Conservation (phyloP, 1,284 basidiomycete species). For the Naganishia sp. region DNA sequence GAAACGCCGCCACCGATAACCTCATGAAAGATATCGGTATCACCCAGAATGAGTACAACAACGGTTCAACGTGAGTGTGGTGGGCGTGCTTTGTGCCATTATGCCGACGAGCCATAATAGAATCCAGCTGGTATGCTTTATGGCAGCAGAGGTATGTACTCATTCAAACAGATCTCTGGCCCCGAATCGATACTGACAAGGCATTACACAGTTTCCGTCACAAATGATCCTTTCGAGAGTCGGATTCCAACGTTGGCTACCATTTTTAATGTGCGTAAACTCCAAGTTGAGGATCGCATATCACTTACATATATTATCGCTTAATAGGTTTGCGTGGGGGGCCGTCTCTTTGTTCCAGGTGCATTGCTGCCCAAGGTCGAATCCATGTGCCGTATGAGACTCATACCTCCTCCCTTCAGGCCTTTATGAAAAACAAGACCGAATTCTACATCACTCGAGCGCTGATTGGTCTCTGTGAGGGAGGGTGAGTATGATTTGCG, state of each 20-base stretch:
- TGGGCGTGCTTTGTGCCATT: no score
- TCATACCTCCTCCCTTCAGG: not conserved
- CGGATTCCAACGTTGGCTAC: conserved; percentile 32
- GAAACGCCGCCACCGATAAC: conserved; percentile 44
- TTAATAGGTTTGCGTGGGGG: conserved; percentile 30
- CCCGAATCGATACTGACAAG: not conserved
- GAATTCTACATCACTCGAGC: conserved; percentile 48
- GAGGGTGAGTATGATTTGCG: not conserved
- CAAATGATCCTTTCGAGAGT: conserved; percentile 40
- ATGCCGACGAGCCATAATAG: not conserved
- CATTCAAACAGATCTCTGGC: not conserved
- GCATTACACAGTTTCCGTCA: conserved; percentile 48
- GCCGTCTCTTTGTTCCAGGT: conserved; percentile 30
- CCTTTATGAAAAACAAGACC: conserved; percentile 29
- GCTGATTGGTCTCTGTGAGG: conserved; percentile 50
- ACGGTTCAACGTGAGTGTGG: conserved; percentile 28
- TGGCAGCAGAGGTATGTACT: conserved; percentile 27
- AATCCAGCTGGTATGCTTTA: conserved; percentile 32
- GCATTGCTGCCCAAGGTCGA: not conserved
- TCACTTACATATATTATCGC: not conserved
- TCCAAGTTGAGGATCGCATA: not conserved
- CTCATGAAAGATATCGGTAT: conserved; percentile 50
- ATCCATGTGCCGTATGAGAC: not conserved
- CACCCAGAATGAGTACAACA: conserved; percentile 49
- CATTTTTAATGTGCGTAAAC: conserved; percentile 28